phyloP scores from a whole-genome alignment of 2,329 filamentous ascomycete genomes.

The Fusarium begoniae region DNA sequence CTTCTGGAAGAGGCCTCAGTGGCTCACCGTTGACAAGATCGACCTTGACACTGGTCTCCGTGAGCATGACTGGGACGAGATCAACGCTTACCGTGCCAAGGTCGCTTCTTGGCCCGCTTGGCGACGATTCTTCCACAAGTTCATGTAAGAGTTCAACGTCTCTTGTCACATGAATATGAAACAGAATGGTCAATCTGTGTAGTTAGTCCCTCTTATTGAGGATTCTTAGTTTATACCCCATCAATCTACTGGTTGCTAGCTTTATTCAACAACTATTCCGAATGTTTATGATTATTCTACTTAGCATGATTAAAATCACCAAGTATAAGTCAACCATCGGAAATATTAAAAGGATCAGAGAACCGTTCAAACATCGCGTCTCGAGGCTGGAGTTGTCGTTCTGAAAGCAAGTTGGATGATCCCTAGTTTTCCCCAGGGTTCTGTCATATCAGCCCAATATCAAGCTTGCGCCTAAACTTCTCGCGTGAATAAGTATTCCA shows the following conservation, averaged over 20 bases:
- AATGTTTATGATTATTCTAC: too few species aligned
- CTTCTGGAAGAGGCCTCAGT: constrained; percentile 71
- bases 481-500: too few species aligned
- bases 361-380: background rate
- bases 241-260: constrained; percentile 16
- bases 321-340: background rate
- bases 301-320: too few species aligned
- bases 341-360: accelerated
- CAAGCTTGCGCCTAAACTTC: too few species aligned
- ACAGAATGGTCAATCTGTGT: background rate
- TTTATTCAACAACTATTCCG: background rate
- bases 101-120: constrained; percentile 60
- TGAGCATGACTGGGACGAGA: constrained; percentile 70
- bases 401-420: too few species aligned
- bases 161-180: background rate
- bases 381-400: too few species aligned
- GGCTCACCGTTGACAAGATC: constrained; percentile 67
- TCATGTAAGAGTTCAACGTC: background rate
- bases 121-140: constrained; percentile 45
- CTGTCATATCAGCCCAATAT: too few species aligned
- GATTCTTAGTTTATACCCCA: constrained; percentile 26
- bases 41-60: constrained; percentile 73
- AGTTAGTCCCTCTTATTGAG: constrained; percentile 11
- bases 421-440: too few species aligned
- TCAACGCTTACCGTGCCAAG: constrained; percentile 62